A percentile compares a stretch with the other conserved stretches of the same genome.
phyloP scores from a whole-genome alignment of 2,329 filamentous ascomycete genomes.

The Colletotrichum eleusines region DNA sequence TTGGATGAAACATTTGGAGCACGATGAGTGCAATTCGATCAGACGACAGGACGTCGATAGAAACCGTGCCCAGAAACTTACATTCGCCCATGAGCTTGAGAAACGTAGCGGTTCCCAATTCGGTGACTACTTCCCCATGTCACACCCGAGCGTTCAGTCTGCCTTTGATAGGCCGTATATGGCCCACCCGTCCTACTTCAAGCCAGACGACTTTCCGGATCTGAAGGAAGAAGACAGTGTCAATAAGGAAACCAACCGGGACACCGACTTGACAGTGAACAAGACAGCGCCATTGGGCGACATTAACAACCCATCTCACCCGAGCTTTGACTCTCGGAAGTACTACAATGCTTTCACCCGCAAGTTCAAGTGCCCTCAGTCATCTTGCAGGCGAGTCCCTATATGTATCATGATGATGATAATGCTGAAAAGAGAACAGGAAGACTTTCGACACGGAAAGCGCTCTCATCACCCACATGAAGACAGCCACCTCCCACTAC shows the following conservation, averaged over 20 bases:
- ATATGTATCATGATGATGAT: too few species aligned
- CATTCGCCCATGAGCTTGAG: slow-evolving; percentile 51
- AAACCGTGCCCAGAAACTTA: slow-evolving; percentile 53
- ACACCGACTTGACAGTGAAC: slow-evolving; percentile 44
- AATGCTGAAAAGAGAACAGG: slow-evolving; percentile 47
- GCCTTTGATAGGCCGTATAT: slow-evolving; percentile 29
- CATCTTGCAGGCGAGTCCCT: slow-evolving; percentile 61
- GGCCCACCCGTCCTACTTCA: slow-evolving; percentile 35
- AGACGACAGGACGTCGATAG: slow-evolving; percentile 49
- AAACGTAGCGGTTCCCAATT: slow-evolving; percentile 39
- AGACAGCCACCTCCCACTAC: slow-evolving; percentile 54
- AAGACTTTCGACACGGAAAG: slow-evolving; percentile 54
- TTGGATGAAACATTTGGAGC: slow-evolving; percentile 62
- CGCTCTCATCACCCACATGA: slow-evolving; percentile 58
- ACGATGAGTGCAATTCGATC: slow-evolving; percentile 54
- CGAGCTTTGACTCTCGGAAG: slow-evolving; percentile 59
- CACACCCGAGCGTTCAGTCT: slow-evolving; percentile 29
- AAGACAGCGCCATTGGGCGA: slow-evolving; percentile 45
- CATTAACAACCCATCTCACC: slow-evolving; percentile 59
- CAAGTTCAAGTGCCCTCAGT: slow-evolving; percentile 67
- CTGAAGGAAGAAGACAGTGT: slow-evolving; percentile 36
- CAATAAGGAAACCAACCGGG: slow-evolving; percentile 47
- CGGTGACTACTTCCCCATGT: slow-evolving; percentile 42
- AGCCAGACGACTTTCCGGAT: slow-evolving; percentile 33
- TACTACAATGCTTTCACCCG: slow-evolving; percentile 59